Conservation (phyloP, 2,329 filamentous ascomycete genomes). For the Aureobasidium sp. region DNA sequence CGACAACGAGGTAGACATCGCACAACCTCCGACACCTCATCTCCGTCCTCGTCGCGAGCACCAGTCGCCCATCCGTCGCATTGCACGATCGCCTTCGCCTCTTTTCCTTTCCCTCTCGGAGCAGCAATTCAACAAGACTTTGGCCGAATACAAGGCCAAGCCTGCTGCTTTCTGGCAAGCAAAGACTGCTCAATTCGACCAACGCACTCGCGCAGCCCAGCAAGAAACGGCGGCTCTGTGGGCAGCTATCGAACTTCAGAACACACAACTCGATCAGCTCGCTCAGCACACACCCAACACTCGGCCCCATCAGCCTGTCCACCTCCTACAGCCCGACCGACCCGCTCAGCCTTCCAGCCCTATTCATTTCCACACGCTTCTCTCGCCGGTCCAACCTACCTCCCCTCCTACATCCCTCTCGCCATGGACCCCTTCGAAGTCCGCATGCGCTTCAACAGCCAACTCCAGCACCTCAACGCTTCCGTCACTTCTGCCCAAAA, state of each 20-base stretch:
- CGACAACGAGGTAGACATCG: not conserved
- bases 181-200: too few relatives aligned
- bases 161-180: too few relatives aligned
- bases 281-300: too few relatives aligned
- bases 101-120: not conserved
- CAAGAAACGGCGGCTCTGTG: too few relatives aligned
- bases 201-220: too few relatives aligned
- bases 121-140: too few relatives aligned
- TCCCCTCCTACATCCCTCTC: not conserved
- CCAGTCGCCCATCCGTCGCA: too few relatives aligned
- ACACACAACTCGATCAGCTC: not conserved
- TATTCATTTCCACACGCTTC: not conserved
- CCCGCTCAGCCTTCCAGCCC: not conserved
- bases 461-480: slow-evolving; percentile 85
- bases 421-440: slow-evolving; percentile 89
- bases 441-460: slow-evolving; percentile 89
- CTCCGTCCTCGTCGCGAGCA: not conserved
- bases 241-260: too few relatives aligned
- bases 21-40: not conserved
- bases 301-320: not conserved
- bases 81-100: not conserved
- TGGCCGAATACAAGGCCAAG: too few relatives aligned
- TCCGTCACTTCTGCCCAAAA: slow-evolving; percentile 84
- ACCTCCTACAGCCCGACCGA: not conserved
- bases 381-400: not conserved